phyloP scores from a whole-genome alignment of 257 asterid genomes.

The Dorcoceras hygrometricum region DNA sequence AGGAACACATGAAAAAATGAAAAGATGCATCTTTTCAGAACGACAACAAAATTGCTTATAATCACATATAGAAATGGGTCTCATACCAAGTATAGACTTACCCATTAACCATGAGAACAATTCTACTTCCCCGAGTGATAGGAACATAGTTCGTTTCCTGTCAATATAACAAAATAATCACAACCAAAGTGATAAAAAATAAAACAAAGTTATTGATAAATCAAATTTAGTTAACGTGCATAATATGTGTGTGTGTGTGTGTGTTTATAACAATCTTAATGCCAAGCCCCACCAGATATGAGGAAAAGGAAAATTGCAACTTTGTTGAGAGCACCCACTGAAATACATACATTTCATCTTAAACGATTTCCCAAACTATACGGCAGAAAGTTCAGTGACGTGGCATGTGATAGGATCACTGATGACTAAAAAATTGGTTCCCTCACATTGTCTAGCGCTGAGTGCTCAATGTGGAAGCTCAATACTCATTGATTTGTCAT shows the following conservation, averaged over 20 bases:
- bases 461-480: neutral
- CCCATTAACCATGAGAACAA: conserved; percentile 93
- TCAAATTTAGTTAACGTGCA: neutral
- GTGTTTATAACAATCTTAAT: no score
- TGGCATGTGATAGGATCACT: neutral
- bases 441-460: neutral
- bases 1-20: neutral
- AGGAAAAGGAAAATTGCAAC: neutral
- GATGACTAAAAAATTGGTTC: neutral
- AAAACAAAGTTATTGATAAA: neutral
- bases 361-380: neutral
- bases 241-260: no score
- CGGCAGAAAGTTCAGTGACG: neutral
- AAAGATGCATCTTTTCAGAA: neutral
- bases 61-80: conserved; percentile 7
- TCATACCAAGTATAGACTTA: conserved; percentile 34
- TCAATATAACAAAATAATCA: conserved; percentile 34
- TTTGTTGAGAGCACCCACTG: neutral
- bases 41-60: neutral
- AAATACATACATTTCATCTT: neutral
- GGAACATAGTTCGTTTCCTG: conserved; percentile 93
- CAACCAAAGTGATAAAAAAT: neutral
- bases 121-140: conserved; percentile 87
- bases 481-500: neutral
- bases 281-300: neutral